Evolutionary conservation across 106 monocot species (phyloP).

Genomic region (Dendrobium chrysotoxum): DNA sequence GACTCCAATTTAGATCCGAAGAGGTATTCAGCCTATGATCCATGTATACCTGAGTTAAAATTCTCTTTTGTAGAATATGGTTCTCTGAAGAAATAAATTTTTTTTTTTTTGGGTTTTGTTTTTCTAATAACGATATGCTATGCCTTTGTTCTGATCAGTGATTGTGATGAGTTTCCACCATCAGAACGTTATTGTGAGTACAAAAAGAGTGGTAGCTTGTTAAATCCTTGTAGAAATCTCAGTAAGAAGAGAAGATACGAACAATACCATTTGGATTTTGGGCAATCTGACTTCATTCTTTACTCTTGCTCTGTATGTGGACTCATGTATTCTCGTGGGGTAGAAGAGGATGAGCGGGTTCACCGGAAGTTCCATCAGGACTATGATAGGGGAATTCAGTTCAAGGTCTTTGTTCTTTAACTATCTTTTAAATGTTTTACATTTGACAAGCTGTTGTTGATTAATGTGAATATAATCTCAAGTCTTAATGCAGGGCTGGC

Average conservation of each 20-base stretch:
- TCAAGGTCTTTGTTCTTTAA: slow-evolving; percentile 42
- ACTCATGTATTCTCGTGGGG: slow-evolving; percentile 65
- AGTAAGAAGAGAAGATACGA: slow-evolving; percentile 47
- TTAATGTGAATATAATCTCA: background rate
- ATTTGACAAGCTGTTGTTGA: background rate
- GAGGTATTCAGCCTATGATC: background rate
- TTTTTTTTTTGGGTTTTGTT: background rate
- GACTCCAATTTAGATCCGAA: background rate
- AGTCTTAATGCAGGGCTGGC: background rate
- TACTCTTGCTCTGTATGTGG: slow-evolving; percentile 51
- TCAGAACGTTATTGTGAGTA: background rate
- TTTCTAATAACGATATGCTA: background rate
- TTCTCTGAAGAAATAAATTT: background rate
- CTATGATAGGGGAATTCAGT: slow-evolving; percentile 55
- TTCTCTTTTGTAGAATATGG: background rate
- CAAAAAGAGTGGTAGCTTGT: background rate
- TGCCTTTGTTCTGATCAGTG: background rate
- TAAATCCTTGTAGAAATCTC: background rate
- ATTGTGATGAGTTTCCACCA: background rate
- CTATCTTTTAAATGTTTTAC: background rate
- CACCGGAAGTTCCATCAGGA: slow-evolving; percentile 67
- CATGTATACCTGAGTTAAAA: background rate
- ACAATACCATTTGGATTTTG: slow-evolving; percentile 62
- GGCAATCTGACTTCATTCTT: slow-evolving; percentile 63
- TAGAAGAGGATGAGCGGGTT: slow-evolving; percentile 67